Evolutionary conservation across 2,329 filamentous ascomycete species (phyloP).

Genomic region (Calonectria leucothoes): DNA sequence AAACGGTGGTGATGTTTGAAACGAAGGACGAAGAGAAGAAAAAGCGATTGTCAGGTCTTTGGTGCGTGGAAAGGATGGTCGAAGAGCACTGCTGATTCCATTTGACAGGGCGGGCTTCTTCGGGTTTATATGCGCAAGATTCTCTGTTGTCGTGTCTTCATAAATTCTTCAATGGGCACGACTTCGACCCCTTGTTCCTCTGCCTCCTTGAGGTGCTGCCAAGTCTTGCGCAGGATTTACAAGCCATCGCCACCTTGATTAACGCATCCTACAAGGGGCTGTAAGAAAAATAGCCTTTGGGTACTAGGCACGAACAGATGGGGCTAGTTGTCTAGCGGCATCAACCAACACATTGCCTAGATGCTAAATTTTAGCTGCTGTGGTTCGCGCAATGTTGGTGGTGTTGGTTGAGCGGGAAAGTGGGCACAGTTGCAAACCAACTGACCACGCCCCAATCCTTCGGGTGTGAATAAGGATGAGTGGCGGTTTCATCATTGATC

Average conservation of each 20-base stretch:
- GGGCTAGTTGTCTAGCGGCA: neutral
- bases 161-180: neutral
- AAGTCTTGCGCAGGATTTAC: neutral
- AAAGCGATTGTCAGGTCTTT: neutral
- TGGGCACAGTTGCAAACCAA: neutral
- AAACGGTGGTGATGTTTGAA: neutral
- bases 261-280: neutral
- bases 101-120: neutral
- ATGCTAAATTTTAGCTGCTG: neutral
- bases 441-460: neutral
- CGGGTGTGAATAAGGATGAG: neutral
- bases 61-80: neutral
- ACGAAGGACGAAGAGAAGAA: neutral
- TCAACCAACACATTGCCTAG: neutral
- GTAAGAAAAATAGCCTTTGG: neutral
- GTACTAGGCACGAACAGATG: neutral
- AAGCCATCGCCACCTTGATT: neutral
- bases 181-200: neutral
- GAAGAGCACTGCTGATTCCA: neutral
- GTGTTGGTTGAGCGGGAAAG: neutral
- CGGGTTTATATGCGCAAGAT: neutral
- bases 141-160: neutral
- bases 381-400: neutral
- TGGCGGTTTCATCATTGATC: neutral
- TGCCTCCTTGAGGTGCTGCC: neutral